Conservation (phyloP, 116 monocot species). For the Phalaenopsis hybrid region DNA sequence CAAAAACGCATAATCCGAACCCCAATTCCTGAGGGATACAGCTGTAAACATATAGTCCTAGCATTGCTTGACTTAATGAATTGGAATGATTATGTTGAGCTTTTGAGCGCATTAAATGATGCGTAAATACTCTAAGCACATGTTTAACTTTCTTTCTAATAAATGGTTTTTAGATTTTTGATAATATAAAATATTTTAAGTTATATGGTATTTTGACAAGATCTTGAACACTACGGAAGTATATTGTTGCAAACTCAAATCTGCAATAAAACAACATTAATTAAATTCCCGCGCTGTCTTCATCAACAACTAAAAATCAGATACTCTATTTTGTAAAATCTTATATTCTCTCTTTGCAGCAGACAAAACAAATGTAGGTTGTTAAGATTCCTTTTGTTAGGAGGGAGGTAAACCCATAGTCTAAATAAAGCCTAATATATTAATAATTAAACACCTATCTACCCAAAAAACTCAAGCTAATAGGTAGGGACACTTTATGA, state of each 20-base stretch:
- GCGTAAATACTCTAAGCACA: background rate
- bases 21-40: background rate
- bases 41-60: background rate
- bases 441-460: no score
- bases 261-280: background rate
- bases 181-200: background rate
- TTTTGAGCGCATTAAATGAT: background rate
- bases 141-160: background rate
- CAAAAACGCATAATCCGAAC: background rate
- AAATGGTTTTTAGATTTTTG: background rate
- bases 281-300: background rate
- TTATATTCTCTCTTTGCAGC: no score
- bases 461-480: no score
- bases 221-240: background rate
- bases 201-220: background rate
- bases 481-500: no score
- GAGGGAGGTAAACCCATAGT: no score
- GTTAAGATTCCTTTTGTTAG: no score
- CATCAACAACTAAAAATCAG: no score
- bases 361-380: no score
- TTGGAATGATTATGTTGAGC: background rate
- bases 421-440: no score
- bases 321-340: no score
- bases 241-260: background rate
- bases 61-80: background rate